Evolutionary conservation across 495 filamentous ascomycete genomes (phyloP).

Genomic region (Pyrenopolyporus hunteri): DNA sequence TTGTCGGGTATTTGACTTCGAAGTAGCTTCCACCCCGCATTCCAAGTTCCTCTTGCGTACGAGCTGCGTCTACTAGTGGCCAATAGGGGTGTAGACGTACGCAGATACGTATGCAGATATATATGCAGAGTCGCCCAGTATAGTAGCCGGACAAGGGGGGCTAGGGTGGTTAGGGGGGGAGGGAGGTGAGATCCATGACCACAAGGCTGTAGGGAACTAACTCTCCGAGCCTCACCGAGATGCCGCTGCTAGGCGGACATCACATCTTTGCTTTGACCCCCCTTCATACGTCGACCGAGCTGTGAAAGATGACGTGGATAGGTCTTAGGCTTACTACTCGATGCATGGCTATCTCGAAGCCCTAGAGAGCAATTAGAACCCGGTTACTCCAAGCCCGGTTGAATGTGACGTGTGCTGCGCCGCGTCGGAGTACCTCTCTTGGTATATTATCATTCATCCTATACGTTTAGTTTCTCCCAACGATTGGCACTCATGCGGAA

Average conservation of each 20-base stretch:
- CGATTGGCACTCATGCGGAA: slow-evolving; percentile 19
- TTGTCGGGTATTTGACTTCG: slow-evolving; percentile 38
- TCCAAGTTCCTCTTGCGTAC: slow-evolving; percentile 28
- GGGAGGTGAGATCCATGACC: no score
- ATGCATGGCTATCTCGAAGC: neutral
- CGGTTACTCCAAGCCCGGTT: slow-evolving; percentile 13
- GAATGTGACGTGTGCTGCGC: slow-evolving; percentile 13
- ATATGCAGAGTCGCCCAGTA: slow-evolving; percentile 10
- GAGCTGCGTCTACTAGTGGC: slow-evolving; percentile 41
- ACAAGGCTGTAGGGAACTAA: slow-evolving; percentile 34
- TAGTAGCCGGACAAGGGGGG: slow-evolving; percentile 25
- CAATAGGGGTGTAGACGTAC: slow-evolving; percentile 14
- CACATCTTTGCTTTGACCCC: slow-evolving; percentile 3
- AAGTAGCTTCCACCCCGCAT: slow-evolving; percentile 36
- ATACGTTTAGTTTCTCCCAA: slow-evolving; percentile 13
- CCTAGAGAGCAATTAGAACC: slow-evolving; percentile 12
- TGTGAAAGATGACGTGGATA: slow-evolving; percentile 18
- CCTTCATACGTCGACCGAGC: neutral
- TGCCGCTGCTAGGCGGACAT: slow-evolving; percentile 23
- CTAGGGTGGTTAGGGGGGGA: no score
- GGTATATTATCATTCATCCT: slow-evolving; percentile 3
- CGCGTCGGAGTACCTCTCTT: neutral
- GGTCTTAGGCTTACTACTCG: neutral
- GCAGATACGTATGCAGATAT: no score
- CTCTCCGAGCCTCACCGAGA: slow-evolving; percentile 45